Evolutionary conservation across 495 filamentous ascomycete genomes (phyloP).

Genomic region (Podospora tetraspora): DNA sequence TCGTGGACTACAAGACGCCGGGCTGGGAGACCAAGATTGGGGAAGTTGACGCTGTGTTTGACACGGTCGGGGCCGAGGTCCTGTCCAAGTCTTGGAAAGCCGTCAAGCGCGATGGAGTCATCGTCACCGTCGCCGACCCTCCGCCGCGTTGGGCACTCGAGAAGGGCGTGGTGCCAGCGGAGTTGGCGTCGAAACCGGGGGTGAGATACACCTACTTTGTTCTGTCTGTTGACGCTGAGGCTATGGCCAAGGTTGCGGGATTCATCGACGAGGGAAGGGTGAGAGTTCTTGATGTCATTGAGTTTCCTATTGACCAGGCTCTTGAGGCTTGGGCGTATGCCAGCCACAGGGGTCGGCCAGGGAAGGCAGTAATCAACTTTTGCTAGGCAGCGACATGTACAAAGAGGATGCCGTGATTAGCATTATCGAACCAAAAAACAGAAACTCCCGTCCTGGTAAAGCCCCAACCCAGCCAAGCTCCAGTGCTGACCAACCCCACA

Average conservation of each 20-base stretch:
- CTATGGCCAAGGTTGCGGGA: conserved; percentile 41
- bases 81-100: conserved; percentile 44
- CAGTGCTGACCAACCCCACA: not conserved
- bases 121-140: conserved; percentile 48
- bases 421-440: not conserved
- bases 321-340: conserved; percentile 38
- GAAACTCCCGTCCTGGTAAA: not conserved
- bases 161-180: conserved; percentile 27
- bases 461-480: not conserved
- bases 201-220: conserved; percentile 48
- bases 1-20: conserved; percentile 42
- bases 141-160: conserved; percentile 29
- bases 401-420: not conserved
- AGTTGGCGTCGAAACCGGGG: conserved; percentile 17
- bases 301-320: conserved; percentile 44
- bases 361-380: conserved; percentile 21
- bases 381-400: not conserved
- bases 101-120: conserved; percentile 39
- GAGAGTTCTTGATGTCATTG: conserved; percentile 44
- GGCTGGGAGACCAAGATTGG: conserved; percentile 34
- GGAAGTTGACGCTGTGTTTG: conserved; percentile 49
- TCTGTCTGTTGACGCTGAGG: conserved; percentile 38
- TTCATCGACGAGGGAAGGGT: conserved; percentile 45
- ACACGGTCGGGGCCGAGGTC: conserved; percentile 45
- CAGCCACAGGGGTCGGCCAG: conserved; percentile 8